A percentile compares a stretch with the other conserved stretches of the same genome.
phyloP scores from a whole-genome alignment of 305 asterid species.

The Fraxinus floribunda region DNA sequence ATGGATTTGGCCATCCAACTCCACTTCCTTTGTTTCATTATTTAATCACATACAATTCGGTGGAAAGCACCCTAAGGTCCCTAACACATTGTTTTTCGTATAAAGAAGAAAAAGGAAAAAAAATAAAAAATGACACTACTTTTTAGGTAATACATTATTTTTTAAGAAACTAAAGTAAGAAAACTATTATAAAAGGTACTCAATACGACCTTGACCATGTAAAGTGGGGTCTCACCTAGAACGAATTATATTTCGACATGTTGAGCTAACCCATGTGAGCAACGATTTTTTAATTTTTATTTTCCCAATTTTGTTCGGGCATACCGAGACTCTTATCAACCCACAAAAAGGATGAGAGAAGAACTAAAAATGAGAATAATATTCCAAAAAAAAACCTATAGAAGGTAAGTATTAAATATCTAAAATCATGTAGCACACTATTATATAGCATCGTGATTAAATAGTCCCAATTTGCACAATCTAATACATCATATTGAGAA shows the following conservation, averaged over 20 bases:
- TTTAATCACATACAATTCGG: background rate
- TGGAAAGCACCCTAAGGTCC: background rate
- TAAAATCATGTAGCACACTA: background rate
- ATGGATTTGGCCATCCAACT: conserved; percentile 25
- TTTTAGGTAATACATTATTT: background rate
- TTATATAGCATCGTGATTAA: background rate
- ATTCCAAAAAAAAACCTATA: background rate
- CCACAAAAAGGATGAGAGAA: background rate
- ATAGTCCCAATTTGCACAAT: background rate
- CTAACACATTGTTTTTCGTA: background rate
- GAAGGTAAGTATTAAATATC: background rate
- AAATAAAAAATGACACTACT: background rate
- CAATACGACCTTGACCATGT: background rate
- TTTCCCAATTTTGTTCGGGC: background rate
- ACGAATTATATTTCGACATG: background rate
- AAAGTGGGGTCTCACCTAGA: background rate
- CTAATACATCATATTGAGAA: background rate
- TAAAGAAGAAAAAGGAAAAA: background rate
- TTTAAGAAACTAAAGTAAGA: background rate
- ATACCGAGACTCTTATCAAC: background rate
- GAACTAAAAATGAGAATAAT: background rate
- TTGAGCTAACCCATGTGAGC: background rate
- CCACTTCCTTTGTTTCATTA: conserved; percentile 12
- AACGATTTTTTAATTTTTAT: background rate
- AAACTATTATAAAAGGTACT: background rate